These are phyloP conservation scores for Detonula confervacea DNA, from an alignment of 352 stramenopile species.

Conservation along the genomic window DNA sequence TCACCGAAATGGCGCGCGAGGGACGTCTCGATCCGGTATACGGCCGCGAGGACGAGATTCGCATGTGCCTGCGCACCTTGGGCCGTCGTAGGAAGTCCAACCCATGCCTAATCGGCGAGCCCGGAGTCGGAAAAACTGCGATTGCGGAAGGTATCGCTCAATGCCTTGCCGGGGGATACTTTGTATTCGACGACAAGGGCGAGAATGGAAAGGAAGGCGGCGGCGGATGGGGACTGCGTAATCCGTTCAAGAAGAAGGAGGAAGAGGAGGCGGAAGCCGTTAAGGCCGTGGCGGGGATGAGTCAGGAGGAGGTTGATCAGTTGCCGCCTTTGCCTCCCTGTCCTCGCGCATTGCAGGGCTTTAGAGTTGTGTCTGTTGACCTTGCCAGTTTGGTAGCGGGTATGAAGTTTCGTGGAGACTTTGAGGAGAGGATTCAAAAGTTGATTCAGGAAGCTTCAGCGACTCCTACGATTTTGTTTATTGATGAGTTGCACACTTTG, in stretches of 20 bases:
- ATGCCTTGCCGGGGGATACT: slow-evolving; percentile 87
- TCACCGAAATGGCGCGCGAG: slow-evolving; percentile 73
- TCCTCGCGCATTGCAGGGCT: slow-evolving; percentile 64
- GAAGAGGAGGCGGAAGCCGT: slow-evolving; percentile 8
- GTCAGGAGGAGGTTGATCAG: slow-evolving; percentile 52
- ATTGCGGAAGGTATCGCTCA: slow-evolving; percentile 93
- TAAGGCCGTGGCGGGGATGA: slow-evolving; percentile 46
- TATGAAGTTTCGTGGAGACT: slow-evolving; percentile 93
- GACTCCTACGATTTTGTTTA: slow-evolving; percentile 94
- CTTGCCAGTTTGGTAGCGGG: slow-evolving; percentile 90
- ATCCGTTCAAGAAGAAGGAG: slow-evolving; percentile 54
- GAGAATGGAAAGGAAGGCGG: neutral
- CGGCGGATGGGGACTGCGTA: slow-evolving; percentile 41
- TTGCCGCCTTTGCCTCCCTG: slow-evolving; percentile 58
- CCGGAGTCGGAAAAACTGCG: slow-evolving; percentile 93
- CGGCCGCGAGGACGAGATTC: slow-evolving; percentile 76
- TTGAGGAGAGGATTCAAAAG: slow-evolving; percentile 95
- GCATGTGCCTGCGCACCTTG: slow-evolving; percentile 68
- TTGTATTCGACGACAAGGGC: slow-evolving; percentile 56
- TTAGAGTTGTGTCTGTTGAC: slow-evolving; percentile 86
- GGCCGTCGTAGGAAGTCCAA: slow-evolving; percentile 81
- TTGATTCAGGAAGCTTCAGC: slow-evolving; percentile 93
- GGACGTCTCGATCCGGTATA: slow-evolving; percentile 73
- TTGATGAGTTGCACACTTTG: slow-evolving; percentile 96
- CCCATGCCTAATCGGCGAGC: slow-evolving; percentile 77